Evolutionary conservation across 257 asterid species (phyloP).

Genomic region (Gentiana macrophylla): DNA sequence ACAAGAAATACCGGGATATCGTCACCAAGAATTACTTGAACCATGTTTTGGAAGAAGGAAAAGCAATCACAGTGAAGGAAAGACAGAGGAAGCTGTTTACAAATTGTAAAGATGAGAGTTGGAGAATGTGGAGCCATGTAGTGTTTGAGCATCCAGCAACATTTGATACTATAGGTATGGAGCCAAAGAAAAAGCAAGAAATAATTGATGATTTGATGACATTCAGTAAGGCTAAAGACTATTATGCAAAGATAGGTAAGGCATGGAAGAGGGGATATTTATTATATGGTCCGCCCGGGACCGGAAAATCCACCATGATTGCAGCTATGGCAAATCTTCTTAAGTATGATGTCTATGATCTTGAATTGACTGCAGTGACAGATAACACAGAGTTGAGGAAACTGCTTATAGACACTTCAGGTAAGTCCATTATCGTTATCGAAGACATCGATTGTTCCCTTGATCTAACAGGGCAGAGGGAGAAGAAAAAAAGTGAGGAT

Average conservation of each 20-base stretch:
- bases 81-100: conserved; percentile 5
- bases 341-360: conserved; percentile 13
- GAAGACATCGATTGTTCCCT: conserved; percentile 10
- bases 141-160: conserved; percentile 38
- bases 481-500: background rate
- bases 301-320: conserved; percentile 11
- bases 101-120: conserved; percentile 12
- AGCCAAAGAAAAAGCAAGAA: conserved; percentile 6
- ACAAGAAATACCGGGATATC: conserved; percentile 15
- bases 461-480: conserved; percentile 3
- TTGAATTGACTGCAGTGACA: conserved; percentile 10
- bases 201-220: background rate
- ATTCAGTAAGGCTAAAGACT: no score
- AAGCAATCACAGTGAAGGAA: background rate
- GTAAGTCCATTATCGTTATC: conserved; percentile 11
- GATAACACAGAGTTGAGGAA: conserved; percentile 11
- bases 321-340: conserved; percentile 15
- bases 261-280: no score
- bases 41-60: conserved; percentile 4
- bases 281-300: no score
- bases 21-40: conserved; percentile 16
- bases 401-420: conserved; percentile 7
- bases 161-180: conserved; percentile 37
- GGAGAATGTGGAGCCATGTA: conserved; percentile 39
- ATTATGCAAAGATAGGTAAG: no score